These are phyloP conservation scores for Lactifluus pinguis DNA, from an alignment of 768 basidiomycete species.

Conservation along the genomic window DNA sequence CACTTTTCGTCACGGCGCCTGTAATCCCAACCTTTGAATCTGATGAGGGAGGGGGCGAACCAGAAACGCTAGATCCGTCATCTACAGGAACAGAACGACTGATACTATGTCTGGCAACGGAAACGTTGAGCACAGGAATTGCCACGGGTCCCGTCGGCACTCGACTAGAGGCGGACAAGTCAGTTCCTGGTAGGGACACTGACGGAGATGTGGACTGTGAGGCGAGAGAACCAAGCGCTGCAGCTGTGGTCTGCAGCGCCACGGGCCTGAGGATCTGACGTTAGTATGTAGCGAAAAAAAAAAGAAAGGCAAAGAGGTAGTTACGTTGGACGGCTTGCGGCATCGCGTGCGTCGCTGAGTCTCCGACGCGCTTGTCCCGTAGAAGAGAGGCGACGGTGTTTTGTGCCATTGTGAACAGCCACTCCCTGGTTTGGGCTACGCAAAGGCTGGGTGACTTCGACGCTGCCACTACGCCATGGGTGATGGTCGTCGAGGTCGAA, in stretches of 20 bases:
- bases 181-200: constrained; percentile 22
- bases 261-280: constrained; percentile 25
- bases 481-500: constrained; percentile 17
- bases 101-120: not conserved
- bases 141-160: constrained; percentile 17
- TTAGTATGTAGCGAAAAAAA: not conserved
- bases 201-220: constrained; percentile 35
- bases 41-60: constrained; percentile 10
- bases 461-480: constrained; percentile 4
- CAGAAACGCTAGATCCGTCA: constrained; percentile 17
- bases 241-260: constrained; percentile 29
- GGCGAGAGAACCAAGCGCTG: constrained; percentile 33
- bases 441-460: constrained; percentile 8
- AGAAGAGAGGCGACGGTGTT: constrained; percentile 66
- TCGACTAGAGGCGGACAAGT: constrained; percentile 18
- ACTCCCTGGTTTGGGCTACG: constrained; percentile 19
- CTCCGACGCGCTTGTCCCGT: constrained; percentile 61
- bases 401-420: constrained; percentile 25
- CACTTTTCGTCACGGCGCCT: constrained; percentile 28
- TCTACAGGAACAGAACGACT: constrained; percentile 18
- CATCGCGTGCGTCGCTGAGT: constrained; percentile 72
- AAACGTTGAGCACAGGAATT: not conserved
- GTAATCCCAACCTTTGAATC: constrained; percentile 21
- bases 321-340: constrained; percentile 67
- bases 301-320: constrained; percentile 21